Evolutionary conservation across 1,139 yeast species (phyloP), one percentile per base, ranked within the genome.

Genomic region (Saccharomyces pastorianus): DNA sequence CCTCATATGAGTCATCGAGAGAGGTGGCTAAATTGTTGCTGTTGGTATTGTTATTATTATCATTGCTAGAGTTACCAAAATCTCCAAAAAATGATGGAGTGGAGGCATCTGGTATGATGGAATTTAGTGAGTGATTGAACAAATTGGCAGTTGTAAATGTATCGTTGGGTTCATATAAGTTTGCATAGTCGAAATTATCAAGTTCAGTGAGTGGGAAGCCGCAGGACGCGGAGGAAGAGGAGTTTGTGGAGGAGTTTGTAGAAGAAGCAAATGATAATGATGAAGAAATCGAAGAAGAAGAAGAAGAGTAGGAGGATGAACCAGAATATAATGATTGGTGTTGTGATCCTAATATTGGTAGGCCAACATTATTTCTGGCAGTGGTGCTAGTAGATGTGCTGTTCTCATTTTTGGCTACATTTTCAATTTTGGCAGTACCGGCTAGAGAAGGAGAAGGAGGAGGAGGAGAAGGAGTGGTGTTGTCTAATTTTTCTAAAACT

Each of bases 1-100:
- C 61, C n/a, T 58, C 61, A 46, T 49, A 54, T 29, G 48, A 32
- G 9, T 58, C 59, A 9, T 34, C 29, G 0, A 28, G 20, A 14
- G 31, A 46, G 6, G 31, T 2, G 6, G 14, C 32, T 2, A 47
- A 28, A 4, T 28, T 29, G 34, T 42, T 47, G n/a, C 9, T 42
- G 14, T 29, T 48, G 26, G 13, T 27, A 23, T 14, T 29, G 13
- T 11, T 47, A 5, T 14, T 26, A 1, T 28, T 2, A 3, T 46
- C 44, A 23, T 47, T 52, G 4, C 47, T 28, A 20, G 23, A 20
- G 3, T 20, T 20, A 4, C 23, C 23, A 26, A 25, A 26, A 14
- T 25, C 31, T n/a, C 34, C 49, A n/a, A 27, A 23, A 7, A 32
- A 14, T 32, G 23, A n/a, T 32, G 34, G 31, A 41, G 25, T 23